These are phyloP conservation scores for Ambrosia trifida DNA, from an alignment of 129 eudicot genomes.

Conservation along the genomic window DNA sequence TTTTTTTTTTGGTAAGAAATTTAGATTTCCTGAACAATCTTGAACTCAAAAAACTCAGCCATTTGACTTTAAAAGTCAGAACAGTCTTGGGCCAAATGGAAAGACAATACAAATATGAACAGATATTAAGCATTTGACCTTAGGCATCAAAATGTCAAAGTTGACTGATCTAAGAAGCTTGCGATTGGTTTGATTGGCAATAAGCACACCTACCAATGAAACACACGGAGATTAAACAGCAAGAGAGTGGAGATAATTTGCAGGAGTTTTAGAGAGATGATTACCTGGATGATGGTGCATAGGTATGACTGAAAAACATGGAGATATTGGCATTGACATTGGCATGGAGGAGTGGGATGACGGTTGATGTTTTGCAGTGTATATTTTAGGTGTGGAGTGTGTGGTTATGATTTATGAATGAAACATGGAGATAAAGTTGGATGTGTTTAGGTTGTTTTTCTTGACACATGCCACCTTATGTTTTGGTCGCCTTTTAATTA, in stretches of 20 bases:
- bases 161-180: slow-evolving; percentile 36
- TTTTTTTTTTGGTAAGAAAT: neutral
- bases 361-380: slow-evolving; percentile 19
- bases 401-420: too few relatives aligned
- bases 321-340: slow-evolving; percentile 29
- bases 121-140: slow-evolving; percentile 31
- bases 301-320: slow-evolving; percentile 14
- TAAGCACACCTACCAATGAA: slow-evolving; percentile 31
- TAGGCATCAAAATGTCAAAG: slow-evolving; percentile 31
- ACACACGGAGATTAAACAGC: neutral
- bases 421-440: slow-evolving; percentile 31
- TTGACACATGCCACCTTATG: too few relatives aligned
- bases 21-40: neutral
- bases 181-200: slow-evolving; percentile 28
- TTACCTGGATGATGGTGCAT: slow-evolving; percentile 40
- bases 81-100: neutral
- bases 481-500: too few relatives aligned
- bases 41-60: neutral
- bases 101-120: neutral
- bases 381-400: slow-evolving; percentile 9
- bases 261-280: neutral
- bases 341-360: neutral
- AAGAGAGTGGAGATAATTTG: neutral
- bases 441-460: neutral
- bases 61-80: neutral